phyloP scores from a whole-genome alignment of 2,329 filamentous ascomycete species.

The Pyrenochaeta sp. region DNA sequence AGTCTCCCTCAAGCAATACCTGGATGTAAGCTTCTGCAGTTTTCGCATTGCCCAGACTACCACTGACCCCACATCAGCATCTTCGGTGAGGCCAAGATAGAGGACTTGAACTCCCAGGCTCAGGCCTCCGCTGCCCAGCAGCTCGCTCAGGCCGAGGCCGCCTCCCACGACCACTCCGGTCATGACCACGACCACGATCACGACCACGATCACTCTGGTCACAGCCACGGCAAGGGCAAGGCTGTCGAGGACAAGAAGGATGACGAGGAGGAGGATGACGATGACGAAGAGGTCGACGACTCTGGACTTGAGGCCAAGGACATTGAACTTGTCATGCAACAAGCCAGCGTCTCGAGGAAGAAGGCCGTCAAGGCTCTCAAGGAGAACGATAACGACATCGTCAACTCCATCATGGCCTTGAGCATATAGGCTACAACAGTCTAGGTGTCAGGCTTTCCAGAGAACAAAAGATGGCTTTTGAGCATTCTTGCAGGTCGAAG shows the following conservation, averaged over 20 bases:
- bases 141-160: slow-evolving; percentile 76
- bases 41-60: slow-evolving; percentile 2
- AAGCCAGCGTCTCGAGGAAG: slow-evolving; percentile 95
- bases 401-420: slow-evolving; percentile 99
- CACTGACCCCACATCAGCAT: slow-evolving; percentile 67
- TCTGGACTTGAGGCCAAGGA: slow-evolving; percentile 97
- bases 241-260: slow-evolving; percentile 66
- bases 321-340: slow-evolving; percentile 98
- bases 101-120: slow-evolving; percentile 98
- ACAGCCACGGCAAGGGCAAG: slow-evolving; percentile 71
- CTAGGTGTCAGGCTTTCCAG: slow-evolving; percentile 14
- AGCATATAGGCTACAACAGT: slow-evolving; percentile 55
- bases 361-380: slow-evolving; percentile 98
- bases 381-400: slow-evolving; percentile 99
- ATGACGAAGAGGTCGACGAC: slow-evolving; percentile 94
- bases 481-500: slow-evolving; percentile 19
- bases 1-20: slow-evolving; percentile 98
- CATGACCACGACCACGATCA: slow-evolving; percentile 74
- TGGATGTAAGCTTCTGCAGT: slow-evolving; percentile 80
- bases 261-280: slow-evolving; percentile 69
- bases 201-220: slow-evolving; percentile 73
- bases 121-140: slow-evolving; percentile 96
- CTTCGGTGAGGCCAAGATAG: slow-evolving; percentile 99
- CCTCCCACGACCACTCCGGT: slow-evolving; percentile 73
- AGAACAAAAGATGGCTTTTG: slow-evolving; percentile 23